Base-by-base conservation (phyloP, 164 flowering plant species). In the Houttuynia cordata region DNA sequence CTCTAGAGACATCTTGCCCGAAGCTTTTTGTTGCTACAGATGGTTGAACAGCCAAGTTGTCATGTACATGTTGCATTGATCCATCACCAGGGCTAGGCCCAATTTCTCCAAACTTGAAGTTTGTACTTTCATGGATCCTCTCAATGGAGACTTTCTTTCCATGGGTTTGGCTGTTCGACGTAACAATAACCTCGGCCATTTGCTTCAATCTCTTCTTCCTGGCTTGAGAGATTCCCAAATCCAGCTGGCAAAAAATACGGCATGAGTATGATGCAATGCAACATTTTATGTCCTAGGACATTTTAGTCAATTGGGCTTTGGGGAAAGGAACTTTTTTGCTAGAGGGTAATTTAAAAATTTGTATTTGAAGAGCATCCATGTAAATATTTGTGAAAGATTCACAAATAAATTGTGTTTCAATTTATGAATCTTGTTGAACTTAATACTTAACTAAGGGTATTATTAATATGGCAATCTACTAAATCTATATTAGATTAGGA, bases 61-160 rank as follows among this genome's bases (percentile, higher is more conserved):
- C 85, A 59, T 67, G 74, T 53, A 52, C 70, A 62, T 79, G 75
- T 23, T 71, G 89, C 54, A 62, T 54, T 69, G 79, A 60, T 41
- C 64, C 62, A 67, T 75, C 78, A 50, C 70, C 70, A 42, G 80
- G 24, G 18, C 74, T n/a, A 37, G 71, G 52, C 70, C 79, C 85
- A 2, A 71, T 67, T 56, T 83, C 86, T 56, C 83, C 83, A 21
- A 69, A 56, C 67, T 76, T 74, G 60, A 69, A 58, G 52, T 76
- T 80, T 51, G 83, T 71, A 64, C 67, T 79, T 66, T 85, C 96
- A 24, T 78, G 77, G 41, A 71, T 77, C 68, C 83, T 76, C 56
- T 88, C 95, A 45, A 86, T 75, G 71, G 87, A 80, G 22, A 82
- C 70, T 66, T 81, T 94, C 73, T 94, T 94, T 62, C 91, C 94